Base-by-base conservation (phyloP, 179 eudicot species). In the Carnegiea gigantea region DNA sequence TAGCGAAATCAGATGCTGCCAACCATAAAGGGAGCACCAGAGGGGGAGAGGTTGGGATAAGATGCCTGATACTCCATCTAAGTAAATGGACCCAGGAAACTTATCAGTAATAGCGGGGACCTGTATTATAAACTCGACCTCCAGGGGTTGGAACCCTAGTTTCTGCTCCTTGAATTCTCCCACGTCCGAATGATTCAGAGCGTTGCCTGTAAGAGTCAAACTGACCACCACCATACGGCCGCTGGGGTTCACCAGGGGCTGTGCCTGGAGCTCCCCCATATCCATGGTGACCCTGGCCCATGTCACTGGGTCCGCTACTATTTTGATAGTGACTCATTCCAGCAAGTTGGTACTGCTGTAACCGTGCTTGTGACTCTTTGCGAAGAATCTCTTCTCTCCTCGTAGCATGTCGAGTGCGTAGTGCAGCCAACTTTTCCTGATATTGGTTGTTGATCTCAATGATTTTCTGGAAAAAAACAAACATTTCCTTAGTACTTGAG, bases 311-410 rank as follows among this genome's bases (percentile, higher is more conserved):
- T 23, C 82, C 82, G 65, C 81, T 83, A 74, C 87, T 89, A 79
- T 78, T 84, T 20, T 87, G 86, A 65, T 86, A 83, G 57, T 83
- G 78, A 74, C 84, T 94, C 86, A 84, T 75, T 44, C 83, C 80
- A 48, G 88, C 87, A 78, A 88, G 91, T 77, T 94, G 95, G 87
- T 92, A 92, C 74, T 90, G 93, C 80, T 89, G 97, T 67, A 89
- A 86, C 51, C 98, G 89, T 44, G 89, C 90, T 65, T 89, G 94
- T 70, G 95, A 89, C 82, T 95, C 99, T 87, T 84, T 88, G 38
- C 83, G 88, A 51, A 95, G 90, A 76, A 90, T 76, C 49, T 95
- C 98, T 54, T 94, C 94, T 86, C 93, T 89, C 40, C 88, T 90
- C 82, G 65, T 67, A 36, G 94, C 86, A 59, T 91, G 89, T 49